phyloP scores from a whole-genome alignment of 305 asterid species.

The Fraxinus xanthoxyloides region DNA sequence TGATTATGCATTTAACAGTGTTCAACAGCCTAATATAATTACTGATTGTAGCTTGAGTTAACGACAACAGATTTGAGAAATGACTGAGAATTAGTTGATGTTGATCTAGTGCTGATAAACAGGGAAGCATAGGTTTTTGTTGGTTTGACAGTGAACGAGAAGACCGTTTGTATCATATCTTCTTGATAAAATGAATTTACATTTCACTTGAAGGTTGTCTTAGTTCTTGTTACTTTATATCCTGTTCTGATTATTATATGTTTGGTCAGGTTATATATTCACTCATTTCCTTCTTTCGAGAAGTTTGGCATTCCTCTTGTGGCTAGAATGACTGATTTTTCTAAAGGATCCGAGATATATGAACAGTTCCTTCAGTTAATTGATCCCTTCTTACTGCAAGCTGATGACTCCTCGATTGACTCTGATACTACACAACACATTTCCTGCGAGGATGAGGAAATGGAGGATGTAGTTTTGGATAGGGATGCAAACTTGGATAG shows the following conservation, averaged over 20 bases:
- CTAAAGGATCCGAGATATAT: conserved; percentile 53
- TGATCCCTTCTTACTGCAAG: conserved; percentile 44
- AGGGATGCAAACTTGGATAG: conserved; percentile 28
- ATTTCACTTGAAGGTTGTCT: neutral
- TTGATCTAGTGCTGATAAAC: neutral
- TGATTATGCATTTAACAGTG: neutral
- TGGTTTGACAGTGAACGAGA: conserved; percentile 1
- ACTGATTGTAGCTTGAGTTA: neutral
- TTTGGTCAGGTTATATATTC: conserved; percentile 34
- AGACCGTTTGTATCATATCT: neutral
- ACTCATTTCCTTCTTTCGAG: conserved; percentile 19
- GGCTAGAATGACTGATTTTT: conserved; percentile 50
- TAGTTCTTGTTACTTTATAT: neutral
- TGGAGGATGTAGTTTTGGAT: conserved; percentile 27
- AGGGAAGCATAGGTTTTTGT: neutral
- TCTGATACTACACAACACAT: conserved; percentile 28
- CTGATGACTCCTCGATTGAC: conserved; percentile 33
- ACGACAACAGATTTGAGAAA: neutral
- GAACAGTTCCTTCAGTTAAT: conserved; percentile 52
- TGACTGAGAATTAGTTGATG: neutral
- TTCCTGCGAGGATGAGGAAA: conserved; percentile 32
- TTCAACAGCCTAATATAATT: neutral
- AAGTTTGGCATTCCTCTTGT: conserved; percentile 67
- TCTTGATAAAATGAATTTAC: neutral
- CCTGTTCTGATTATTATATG: conserved; percentile 15